phyloP scores from a whole-genome alignment of 371 early-diverging fungal genomes.

The Dinochytrium kinnereticum region DNA sequence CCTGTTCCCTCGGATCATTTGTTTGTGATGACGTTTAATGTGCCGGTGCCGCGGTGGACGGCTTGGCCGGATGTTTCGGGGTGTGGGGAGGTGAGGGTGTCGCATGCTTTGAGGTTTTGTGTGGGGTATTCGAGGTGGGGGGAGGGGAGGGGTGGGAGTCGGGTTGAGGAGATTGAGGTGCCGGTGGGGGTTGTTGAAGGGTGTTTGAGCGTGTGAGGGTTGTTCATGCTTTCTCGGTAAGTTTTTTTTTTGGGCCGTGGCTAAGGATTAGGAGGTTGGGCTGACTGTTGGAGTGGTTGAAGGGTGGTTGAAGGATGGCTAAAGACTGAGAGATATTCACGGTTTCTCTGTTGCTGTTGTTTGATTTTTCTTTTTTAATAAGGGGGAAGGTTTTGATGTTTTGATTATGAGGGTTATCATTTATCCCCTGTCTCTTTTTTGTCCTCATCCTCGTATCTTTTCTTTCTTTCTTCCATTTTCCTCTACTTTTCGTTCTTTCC shows the following conservation, averaged over 20 bases:
- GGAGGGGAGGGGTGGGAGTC: background rate
- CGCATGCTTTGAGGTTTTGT: constrained; percentile 4
- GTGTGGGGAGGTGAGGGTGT: background rate
- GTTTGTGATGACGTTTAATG: constrained; percentile 1
- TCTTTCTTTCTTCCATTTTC: too few relatives aligned
- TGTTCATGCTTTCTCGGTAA: background rate
- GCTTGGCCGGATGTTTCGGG: background rate
- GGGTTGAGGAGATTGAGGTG: constrained; percentile 7
- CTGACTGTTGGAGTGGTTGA: too few relatives aligned
- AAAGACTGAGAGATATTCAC: too few relatives aligned
- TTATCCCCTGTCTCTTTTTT: too few relatives aligned
- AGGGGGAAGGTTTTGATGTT: too few relatives aligned
- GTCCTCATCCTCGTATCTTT: too few relatives aligned
- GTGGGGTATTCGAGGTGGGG: background rate
- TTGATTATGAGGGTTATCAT: too few relatives aligned
- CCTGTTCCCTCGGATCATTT: constrained; percentile 1
- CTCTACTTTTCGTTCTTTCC: too few relatives aligned
- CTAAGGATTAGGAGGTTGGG: too few relatives aligned
- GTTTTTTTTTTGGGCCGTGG: background rate
- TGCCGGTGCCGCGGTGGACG: background rate
- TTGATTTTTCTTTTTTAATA: too few relatives aligned
- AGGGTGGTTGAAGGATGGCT: too few relatives aligned
- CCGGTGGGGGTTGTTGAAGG: background rate
- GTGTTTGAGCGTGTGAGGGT: background rate
- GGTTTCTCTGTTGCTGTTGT: too few relatives aligned